phyloP scores from a whole-genome alignment of 2,329 filamentous ascomycete genomes.

The Apiospora pterosperma region DNA sequence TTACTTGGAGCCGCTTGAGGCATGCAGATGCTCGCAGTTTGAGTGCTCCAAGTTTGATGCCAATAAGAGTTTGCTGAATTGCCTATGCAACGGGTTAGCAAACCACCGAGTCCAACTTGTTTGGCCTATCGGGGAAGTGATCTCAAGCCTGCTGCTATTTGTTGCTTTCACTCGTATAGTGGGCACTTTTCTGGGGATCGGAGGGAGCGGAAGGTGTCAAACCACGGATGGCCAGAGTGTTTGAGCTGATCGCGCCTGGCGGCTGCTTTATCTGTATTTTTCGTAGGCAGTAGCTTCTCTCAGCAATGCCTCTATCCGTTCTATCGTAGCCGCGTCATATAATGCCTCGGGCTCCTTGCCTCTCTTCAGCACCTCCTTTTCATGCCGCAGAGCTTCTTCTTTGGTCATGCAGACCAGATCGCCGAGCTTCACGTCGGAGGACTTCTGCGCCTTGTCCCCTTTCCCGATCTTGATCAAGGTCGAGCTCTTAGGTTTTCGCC shows the following conservation, averaged over 20 bases:
- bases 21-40: neutral
- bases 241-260: neutral
- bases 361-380: slow-evolving; percentile 72
- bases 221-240: neutral
- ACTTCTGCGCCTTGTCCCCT: slow-evolving; percentile 71
- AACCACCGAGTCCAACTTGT: neutral
- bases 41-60: neutral
- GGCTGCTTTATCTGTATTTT: slow-evolving; percentile 38
- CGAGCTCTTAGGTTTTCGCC: slow-evolving; percentile 62
- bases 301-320: slow-evolving; percentile 63
- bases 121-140: neutral
- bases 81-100: neutral
- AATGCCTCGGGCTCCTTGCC: slow-evolving; percentile 66
- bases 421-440: slow-evolving; percentile 52
- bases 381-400: slow-evolving; percentile 56
- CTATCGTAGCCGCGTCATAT: slow-evolving; percentile 67
- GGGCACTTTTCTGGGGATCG: neutral
- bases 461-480: slow-evolving; percentile 61
- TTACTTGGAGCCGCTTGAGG: no score
- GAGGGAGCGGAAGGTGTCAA: neutral
- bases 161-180: neutral
- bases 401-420: slow-evolving; percentile 33
- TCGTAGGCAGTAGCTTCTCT: slow-evolving; percentile 64
- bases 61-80: neutral
- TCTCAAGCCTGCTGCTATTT: neutral